Percentiles rank a stretch among this genome's conserved stretches.
Evolutionary conservation across 1,139 yeast genomes (phyloP).

Genomic region (Hyphopichia buzzinii): DNA sequence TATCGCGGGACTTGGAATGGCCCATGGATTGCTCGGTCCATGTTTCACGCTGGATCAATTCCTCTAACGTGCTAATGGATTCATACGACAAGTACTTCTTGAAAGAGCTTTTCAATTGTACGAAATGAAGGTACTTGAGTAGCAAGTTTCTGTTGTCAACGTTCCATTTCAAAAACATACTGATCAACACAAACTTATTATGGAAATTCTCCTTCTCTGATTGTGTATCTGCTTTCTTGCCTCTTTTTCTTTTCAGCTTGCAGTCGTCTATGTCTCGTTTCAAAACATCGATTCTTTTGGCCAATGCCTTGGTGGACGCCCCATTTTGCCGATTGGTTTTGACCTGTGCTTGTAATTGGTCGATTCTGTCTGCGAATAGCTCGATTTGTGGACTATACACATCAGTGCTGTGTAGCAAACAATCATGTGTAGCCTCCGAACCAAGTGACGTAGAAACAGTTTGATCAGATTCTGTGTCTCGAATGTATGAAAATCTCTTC

Average conservation of each 20-base stretch:
- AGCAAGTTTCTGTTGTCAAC: constrained; percentile 33
- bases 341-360: constrained; percentile 24
- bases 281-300: constrained; percentile 22
- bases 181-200: constrained; percentile 39
- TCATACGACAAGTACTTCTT: constrained; percentile 36
- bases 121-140: constrained; percentile 40
- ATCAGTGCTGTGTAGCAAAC: constrained; percentile 25
- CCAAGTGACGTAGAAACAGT: constrained; percentile 18
- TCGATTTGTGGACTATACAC: constrained; percentile 30
- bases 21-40: constrained; percentile 9
- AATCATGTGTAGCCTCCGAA: constrained; percentile 30
- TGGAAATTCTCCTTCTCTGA: constrained; percentile 26
- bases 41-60: constrained; percentile 18
- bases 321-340: constrained; percentile 13
- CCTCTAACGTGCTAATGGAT: constrained; percentile 37
- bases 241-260: constrained; percentile 7
- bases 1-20: background rate
- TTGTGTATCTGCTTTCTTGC: background rate
- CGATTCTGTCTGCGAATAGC: constrained; percentile 24
- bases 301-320: constrained; percentile 10
- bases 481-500: constrained; percentile 35
- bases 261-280: constrained; percentile 19
- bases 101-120: constrained; percentile 28
- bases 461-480: constrained; percentile 30
- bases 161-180: constrained; percentile 47